These are phyloP conservation scores for Sabuloglossum arenarium DNA, from an alignment of 495 filamentous ascomycete species.

Conservation along the genomic window DNA sequence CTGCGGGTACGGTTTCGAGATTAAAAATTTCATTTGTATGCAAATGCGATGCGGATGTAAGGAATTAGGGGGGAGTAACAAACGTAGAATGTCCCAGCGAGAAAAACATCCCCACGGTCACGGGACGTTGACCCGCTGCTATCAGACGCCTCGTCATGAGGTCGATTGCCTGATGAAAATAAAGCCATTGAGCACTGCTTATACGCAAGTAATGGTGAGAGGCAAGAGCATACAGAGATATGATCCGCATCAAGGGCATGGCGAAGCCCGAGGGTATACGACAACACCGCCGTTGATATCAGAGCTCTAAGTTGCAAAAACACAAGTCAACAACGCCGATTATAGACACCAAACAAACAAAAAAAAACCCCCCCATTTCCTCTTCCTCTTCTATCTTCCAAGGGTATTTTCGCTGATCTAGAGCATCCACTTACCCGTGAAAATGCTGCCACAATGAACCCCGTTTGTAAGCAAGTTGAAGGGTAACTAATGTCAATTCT, in stretches of 20 bases:
- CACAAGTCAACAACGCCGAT: too few species aligned
- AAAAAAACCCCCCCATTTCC: too few species aligned
- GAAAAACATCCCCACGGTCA: slow-evolving; percentile 93
- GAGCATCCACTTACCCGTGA: slow-evolving; percentile 1
- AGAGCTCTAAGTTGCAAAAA: too few species aligned
- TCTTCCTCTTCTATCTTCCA: too few species aligned
- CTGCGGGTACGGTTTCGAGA: too few species aligned
- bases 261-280: slow-evolving; percentile 77
- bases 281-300: slow-evolving; percentile 57
- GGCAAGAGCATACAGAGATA: slow-evolving; percentile 37
- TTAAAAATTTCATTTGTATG: too few species aligned
- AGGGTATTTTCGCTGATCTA: too few species aligned
- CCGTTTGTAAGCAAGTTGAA: background rate
- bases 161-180: slow-evolving; percentile 52
- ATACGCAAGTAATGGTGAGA: background rate
- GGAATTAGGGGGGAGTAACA: too few species aligned
- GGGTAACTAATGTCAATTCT: too few species aligned
- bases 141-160: slow-evolving; percentile 86
- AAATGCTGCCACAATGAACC: slow-evolving; percentile 5
- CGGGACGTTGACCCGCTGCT: slow-evolving; percentile 64
- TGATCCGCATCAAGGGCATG: slow-evolving; percentile 96
- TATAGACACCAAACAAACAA: too few species aligned
- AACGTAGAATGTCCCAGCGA: slow-evolving; percentile 78
- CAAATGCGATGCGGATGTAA: too few species aligned
- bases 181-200: background rate